A percentile compares a stretch with the other conserved stretches of the same genome.
Conservation (phyloP, 768 basidiomycete species). For the Pholiota microspora region DNA sequence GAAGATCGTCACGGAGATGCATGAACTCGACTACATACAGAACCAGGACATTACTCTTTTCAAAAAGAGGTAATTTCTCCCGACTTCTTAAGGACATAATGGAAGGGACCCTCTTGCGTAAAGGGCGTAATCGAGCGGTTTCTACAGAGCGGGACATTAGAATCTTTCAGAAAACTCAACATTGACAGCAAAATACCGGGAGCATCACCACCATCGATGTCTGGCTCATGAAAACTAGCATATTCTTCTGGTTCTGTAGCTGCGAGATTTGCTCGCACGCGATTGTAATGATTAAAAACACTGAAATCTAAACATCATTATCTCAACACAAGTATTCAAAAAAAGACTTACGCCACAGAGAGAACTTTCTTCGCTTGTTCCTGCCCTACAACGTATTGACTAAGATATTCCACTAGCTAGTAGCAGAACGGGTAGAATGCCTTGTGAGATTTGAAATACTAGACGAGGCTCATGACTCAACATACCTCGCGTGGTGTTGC, state of each 20-base stretch:
- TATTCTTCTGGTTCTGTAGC: constrained; percentile 38
- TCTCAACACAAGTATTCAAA: constrained; percentile 1
- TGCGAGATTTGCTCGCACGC: constrained; percentile 70
- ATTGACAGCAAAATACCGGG: not conserved
- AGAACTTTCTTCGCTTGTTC: constrained; percentile 91
- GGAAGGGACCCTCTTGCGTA: constrained; percentile 38
- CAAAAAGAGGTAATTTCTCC: constrained; percentile 61
- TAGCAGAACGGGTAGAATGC: not conserved
- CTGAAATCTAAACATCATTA: constrained; percentile 36
- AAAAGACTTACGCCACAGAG: constrained; percentile 79
- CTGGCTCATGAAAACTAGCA: constrained; percentile 9
- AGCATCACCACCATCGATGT: not conserved
- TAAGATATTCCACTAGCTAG: constrained; percentile 81
- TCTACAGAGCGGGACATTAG: constrained; percentile 30
- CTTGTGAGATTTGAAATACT: not conserved
- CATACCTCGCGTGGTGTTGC: constrained; percentile 44
- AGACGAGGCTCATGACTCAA: not conserved
- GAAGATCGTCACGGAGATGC: not conserved
- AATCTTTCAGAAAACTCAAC: not conserved
- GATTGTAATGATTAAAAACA: constrained; percentile 94
- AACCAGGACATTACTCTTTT: constrained; percentile 95
- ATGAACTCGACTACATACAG: constrained; percentile 49
- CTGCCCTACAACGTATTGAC: constrained; percentile 90
- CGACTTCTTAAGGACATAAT: constrained; percentile 35
- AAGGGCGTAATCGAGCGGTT: constrained; percentile 62